phyloP scores from a whole-genome alignment of 2,329 filamentous ascomycete species.

The Ilyonectria destructans region DNA sequence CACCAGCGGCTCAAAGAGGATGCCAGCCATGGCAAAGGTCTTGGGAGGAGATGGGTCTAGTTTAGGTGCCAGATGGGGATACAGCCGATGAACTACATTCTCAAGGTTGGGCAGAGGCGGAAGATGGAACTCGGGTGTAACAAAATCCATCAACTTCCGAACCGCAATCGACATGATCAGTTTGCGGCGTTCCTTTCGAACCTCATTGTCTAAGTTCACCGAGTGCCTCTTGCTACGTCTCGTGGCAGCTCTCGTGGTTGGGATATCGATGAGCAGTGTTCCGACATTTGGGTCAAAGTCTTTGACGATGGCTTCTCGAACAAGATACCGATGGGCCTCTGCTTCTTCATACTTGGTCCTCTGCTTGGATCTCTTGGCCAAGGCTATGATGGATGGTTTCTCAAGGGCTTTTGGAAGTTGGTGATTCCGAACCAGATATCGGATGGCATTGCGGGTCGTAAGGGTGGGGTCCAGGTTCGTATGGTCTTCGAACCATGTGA shows the following conservation, averaged over 20 bases:
- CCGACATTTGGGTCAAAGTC: slow-evolving; percentile 66
- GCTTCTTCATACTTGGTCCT: slow-evolving; percentile 63
- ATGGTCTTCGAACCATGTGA: slow-evolving; percentile 87
- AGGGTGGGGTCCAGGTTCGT: slow-evolving; percentile 86
- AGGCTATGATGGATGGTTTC: slow-evolving; percentile 73
- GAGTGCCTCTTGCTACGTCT: slow-evolving; percentile 45
- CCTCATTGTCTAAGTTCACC: slow-evolving; percentile 41
- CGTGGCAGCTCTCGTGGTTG: slow-evolving; percentile 40
- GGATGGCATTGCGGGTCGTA: slow-evolving; percentile 86
- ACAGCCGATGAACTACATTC: slow-evolving; percentile 63
- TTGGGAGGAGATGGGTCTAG: slow-evolving; percentile 49
- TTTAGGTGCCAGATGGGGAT: slow-evolving; percentile 60
- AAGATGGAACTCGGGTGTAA: slow-evolving; percentile 65
- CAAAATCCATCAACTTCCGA: slow-evolving; percentile 65
- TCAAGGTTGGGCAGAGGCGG: slow-evolving; percentile 62
- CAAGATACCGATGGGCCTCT: slow-evolving; percentile 71
- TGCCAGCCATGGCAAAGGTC: slow-evolving; percentile 59
- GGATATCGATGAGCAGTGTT: slow-evolving; percentile 64
- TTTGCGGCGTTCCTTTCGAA: slow-evolving; percentile 56
- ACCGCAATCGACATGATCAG: slow-evolving; percentile 64
- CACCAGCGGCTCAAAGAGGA: slow-evolving; percentile 57
- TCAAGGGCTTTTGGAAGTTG: slow-evolving; percentile 80
- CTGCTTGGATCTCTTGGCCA: slow-evolving; percentile 69
- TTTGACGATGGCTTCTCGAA: slow-evolving; percentile 61
- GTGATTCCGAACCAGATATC: slow-evolving; percentile 74